phyloP scores from a whole-genome alignment of 140 eudicot species.

The Cichorium intybus region DNA sequence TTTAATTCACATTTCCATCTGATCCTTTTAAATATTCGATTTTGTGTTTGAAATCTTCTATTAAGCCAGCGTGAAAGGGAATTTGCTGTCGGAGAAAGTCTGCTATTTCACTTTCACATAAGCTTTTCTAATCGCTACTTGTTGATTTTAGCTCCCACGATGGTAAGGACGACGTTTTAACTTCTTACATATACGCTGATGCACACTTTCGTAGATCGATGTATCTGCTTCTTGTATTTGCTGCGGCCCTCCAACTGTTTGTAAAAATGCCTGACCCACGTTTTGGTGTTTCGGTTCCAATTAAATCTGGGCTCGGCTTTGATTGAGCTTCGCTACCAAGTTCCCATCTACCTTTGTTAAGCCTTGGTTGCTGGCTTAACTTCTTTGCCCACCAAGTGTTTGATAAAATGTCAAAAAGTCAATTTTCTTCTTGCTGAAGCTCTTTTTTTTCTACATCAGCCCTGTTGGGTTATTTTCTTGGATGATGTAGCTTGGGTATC shows the following conservation, averaged over 20 bases:
- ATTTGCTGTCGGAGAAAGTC: no score
- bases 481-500: no score
- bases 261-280: slow-evolving; percentile 18
- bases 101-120: no score
- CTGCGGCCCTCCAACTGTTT: slow-evolving; percentile 29
- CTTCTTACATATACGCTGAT: background rate
- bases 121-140: background rate
- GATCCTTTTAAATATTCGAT: no score
- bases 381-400: no score
- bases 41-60: no score
- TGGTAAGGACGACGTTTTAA: slow-evolving; percentile 3
- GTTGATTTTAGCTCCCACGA: background rate
- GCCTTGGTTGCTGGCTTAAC: no score
- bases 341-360: background rate
- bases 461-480: no score
- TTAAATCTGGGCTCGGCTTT: background rate
- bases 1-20: no score
- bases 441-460: no score
- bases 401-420: no score
- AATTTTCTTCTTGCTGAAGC: no score
- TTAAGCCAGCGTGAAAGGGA: background rate
- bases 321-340: background rate
- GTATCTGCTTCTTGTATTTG: background rate
- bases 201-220: background rate
- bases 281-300: background rate